Evolutionary conservation across 371 early-diverging fungal genomes (phyloP), one percentile per base, ranked within the genome.

Genomic region (Dichotomocladium elegans): DNA sequence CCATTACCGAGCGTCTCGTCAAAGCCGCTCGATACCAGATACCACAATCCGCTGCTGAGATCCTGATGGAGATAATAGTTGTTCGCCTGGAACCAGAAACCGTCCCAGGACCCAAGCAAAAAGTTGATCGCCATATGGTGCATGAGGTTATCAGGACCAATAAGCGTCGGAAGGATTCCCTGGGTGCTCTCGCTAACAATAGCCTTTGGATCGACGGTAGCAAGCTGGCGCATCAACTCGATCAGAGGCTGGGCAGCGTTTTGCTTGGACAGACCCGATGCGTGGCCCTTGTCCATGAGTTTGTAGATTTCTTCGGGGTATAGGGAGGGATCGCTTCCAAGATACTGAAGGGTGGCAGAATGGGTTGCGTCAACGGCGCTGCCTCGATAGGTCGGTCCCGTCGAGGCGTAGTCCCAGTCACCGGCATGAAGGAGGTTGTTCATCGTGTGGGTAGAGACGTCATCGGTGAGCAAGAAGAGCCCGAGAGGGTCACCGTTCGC

Each of bases 51-150:
- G 28, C 60, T 57, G 7, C 47, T 34, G 12, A 74, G 53, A 47
- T 82, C 69, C 33, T 82, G 63, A 33, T 71, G 76, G 51, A 82
- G 31, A 42, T 79, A 78, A 58, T 70, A 82, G 56, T 82, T 82
- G 37, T 66, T 68, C 15, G 72, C 75, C 42, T 67, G 69, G 19
- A 60, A 71, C 75, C 75, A 80, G 67, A 64, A 68, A 47, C 75
- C 73, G 53, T 78, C 78, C 64, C 72, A 74, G 9, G 59, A 68
- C 7, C 78, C 78, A 51, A 55, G 54, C 46, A 78, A 47, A 50
- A 70, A 78, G 58, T 68, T 72, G 19, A 78, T 53, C 8, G 78
- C 78, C 61, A 72, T 60, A 46, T 65, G 42, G 41, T 70, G 59
- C 50, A 78, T 47, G 17, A 70, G 63, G 22, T 54, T 47, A 4